A percentile compares a stretch with the other conserved stretches of the same genome.
Evolutionary conservation across 73 alveolate species (phyloP).

Genomic region (Uronychia binucleata): DNA sequence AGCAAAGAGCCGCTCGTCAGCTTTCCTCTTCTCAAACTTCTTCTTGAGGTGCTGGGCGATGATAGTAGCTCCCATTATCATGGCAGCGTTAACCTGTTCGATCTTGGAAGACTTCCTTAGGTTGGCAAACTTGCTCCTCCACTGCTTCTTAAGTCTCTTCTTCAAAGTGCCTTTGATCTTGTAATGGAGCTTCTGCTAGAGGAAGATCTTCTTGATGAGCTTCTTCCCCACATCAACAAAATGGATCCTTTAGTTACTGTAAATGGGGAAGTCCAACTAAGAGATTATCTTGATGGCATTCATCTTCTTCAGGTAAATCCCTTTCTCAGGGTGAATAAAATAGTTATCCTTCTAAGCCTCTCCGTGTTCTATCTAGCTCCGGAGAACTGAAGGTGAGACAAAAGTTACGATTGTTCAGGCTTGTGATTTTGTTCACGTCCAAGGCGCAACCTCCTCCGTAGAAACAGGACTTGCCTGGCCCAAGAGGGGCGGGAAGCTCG

Average conservation of each 20-base stretch:
- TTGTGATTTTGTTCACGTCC: no score
- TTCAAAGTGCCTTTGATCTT: not conserved
- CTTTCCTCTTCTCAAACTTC: not conserved
- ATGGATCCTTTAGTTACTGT: constrained; percentile 15
- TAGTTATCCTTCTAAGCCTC: not conserved
- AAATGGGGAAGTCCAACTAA: constrained; percentile 15
- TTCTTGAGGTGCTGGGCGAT: not conserved
- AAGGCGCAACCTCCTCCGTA: not conserved
- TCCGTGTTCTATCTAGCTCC: not conserved
- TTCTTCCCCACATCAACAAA: constrained; percentile 21
- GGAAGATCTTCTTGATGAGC: constrained; percentile 2
- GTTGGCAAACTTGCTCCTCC: not conserved
- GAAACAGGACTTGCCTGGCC: not conserved
- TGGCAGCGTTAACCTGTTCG: not conserved
- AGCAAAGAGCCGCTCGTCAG: not conserved
- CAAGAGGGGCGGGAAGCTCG: constrained; percentile 18
- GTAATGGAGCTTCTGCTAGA: not conserved
- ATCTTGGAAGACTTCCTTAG: not conserved
- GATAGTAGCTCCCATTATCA: not conserved
- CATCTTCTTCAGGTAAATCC: not conserved
- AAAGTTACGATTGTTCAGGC: no score
- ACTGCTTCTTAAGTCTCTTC: not conserved
- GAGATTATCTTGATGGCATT: not conserved
- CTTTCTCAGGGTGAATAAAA: not conserved
- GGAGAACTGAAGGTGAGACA: not conserved